phyloP scores from a whole-genome alignment of 169 alveolate genomes.

The Eimeria sp. region DNA sequence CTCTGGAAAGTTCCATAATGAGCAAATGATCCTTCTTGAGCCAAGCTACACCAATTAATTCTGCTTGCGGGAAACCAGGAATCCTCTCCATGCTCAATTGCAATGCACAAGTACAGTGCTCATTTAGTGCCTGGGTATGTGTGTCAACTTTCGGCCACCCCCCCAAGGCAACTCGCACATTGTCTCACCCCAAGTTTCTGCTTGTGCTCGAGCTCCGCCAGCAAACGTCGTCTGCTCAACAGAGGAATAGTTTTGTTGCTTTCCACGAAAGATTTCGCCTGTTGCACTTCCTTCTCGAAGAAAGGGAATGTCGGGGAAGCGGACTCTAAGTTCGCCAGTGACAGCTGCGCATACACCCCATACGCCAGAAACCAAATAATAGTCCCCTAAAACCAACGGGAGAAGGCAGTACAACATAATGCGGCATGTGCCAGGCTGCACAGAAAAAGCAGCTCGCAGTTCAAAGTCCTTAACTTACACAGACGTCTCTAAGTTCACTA shows the following conservation, averaged over 20 bases:
- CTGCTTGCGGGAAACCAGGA: neutral
- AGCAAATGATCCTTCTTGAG: too few species aligned
- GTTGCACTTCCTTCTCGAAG: conserved; percentile 75
- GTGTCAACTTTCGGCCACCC: neutral
- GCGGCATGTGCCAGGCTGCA: neutral
- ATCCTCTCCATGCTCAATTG: neutral
- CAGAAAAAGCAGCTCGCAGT: neutral
- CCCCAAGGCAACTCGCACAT: neutral
- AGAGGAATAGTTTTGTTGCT: conserved; percentile 65
- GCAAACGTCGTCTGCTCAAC: conserved; percentile 62
- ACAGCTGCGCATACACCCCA: conserved; percentile 33
- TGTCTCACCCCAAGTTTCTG: conserved; percentile 66
- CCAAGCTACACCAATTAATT: neutral
- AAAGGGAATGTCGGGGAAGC: conserved; percentile 59
- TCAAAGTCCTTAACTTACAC: conserved; percentile 40
- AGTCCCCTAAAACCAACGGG: neutral
- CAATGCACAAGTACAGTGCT: neutral
- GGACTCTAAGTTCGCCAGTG: conserved; percentile 56
- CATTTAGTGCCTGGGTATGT: neutral
- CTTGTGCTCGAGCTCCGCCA: conserved; percentile 74
- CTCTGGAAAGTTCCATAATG: neutral
- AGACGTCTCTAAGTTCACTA: conserved; percentile 85
- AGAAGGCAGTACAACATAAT: neutral
- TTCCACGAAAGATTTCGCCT: conserved; percentile 60
- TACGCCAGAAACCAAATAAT: neutral